A percentile compares a stretch with the other conserved stretches of the same genome.
phyloP scores from a whole-genome alignment of 1,284 basidiomycete genomes.

The Papiliotrema terrestris region DNA sequence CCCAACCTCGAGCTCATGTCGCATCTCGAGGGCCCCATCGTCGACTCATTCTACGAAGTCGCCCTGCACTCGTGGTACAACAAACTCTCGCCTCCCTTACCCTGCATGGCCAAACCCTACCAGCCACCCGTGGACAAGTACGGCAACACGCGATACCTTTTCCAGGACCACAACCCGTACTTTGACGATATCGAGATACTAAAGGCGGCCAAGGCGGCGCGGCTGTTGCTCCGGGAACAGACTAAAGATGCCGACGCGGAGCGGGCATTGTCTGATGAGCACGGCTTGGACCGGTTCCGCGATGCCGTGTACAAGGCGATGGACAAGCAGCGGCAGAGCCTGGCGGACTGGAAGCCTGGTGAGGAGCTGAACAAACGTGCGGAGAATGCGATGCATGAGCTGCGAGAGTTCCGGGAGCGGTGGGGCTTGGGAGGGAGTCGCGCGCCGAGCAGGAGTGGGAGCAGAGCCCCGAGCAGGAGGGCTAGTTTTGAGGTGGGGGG shows the following conservation, averaged over 20 bases:
- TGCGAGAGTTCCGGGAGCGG: slow-evolving; percentile 36
- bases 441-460: slow-evolving; percentile 8
- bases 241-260: slow-evolving; percentile 40
- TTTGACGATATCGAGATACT: slow-evolving; percentile 52
- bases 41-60: slow-evolving; percentile 69
- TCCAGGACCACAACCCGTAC: slow-evolving; percentile 56
- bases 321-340: slow-evolving; percentile 34
- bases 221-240: slow-evolving; percentile 46
- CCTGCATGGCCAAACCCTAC: slow-evolving; percentile 52
- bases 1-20: slow-evolving; percentile 66
- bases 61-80: slow-evolving; percentile 66
- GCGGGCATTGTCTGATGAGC: slow-evolving; percentile 14
- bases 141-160: slow-evolving; percentile 50
- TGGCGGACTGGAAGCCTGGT: slow-evolving; percentile 36
- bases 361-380: slow-evolving; percentile 39
- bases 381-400: slow-evolving; percentile 40
- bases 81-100: slow-evolving; percentile 59
- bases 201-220: slow-evolving; percentile 52
- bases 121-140: slow-evolving; percentile 43
- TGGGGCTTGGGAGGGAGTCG: slow-evolving; percentile 22
- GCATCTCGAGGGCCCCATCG: slow-evolving; percentile 65
- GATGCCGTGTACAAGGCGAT: slow-evolving; percentile 43
- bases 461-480: slow-evolving; percentile 4
- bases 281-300: slow-evolving; percentile 32
- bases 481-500: slow-evolving; percentile 4